Evolutionary conservation across 78 protist genomes (phyloP).

Genomic region (Mastigamoeba balamuthi): DNA sequence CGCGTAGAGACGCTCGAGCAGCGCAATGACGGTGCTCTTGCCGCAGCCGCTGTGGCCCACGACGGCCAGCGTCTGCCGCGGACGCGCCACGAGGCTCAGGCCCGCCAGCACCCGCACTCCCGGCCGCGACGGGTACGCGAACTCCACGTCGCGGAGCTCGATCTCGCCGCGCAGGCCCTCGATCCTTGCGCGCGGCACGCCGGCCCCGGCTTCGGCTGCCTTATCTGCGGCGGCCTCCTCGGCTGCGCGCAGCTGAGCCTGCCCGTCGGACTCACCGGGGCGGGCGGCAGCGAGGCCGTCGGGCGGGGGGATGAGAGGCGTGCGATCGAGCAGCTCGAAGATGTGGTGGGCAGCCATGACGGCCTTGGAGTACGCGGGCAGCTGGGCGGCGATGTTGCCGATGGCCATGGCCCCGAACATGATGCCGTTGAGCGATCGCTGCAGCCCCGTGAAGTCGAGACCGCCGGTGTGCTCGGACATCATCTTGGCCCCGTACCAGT

Average conservation of each 20-base stretch:
- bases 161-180: neutral
- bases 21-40: neutral
- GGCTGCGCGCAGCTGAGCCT: too few relatives aligned
- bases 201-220: too few relatives aligned
- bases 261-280: too few relatives aligned
- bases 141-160: neutral
- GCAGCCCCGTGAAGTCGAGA: too few relatives aligned
- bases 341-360: slow-evolving; percentile 16
- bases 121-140: neutral
- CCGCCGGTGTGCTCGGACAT: too few relatives aligned
- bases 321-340: slow-evolving; percentile 26
- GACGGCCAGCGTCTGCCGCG: neutral
- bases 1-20: neutral
- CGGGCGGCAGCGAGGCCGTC: too few relatives aligned
- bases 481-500: too few relatives aligned
- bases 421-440: neutral
- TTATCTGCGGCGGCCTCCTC: too few relatives aligned
- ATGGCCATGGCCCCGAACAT: neutral
- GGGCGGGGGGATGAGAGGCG: neutral
- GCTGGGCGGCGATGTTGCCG: neutral
- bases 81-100: neutral
- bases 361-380: slow-evolving; percentile 40
- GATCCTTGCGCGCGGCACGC: too few relatives aligned
- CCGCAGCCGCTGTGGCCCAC: neutral
- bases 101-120: neutral